Percentiles rank a stretch among this genome's conserved stretches.
Evolutionary conservation across 2,329 filamentous ascomycete species (phyloP).

Genomic region (Cercospora sesami): DNA sequence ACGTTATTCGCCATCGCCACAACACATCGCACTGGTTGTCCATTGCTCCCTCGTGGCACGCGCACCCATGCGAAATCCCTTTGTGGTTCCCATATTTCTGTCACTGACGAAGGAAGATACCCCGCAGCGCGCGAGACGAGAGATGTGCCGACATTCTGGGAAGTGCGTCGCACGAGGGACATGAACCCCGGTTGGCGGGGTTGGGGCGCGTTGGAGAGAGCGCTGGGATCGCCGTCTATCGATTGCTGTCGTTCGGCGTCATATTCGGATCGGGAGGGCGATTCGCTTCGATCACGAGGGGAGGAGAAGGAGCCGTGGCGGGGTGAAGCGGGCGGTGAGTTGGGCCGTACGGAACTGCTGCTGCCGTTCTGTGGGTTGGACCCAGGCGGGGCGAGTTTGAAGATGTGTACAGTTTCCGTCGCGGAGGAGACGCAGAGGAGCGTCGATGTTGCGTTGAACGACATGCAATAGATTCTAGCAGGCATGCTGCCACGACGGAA

Average conservation of each 20-base stretch:
- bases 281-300: slow-evolving; percentile 44
- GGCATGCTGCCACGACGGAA: slow-evolving; percentile 95
- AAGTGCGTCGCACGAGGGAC: slow-evolving; percentile 89
- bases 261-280: slow-evolving; percentile 36
- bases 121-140: slow-evolving; percentile 87
- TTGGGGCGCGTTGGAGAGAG: slow-evolving; percentile 40
- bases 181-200: slow-evolving; percentile 72
- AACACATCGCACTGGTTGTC: slow-evolving; percentile 72
- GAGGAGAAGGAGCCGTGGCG: slow-evolving; percentile 27
- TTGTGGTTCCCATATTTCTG: slow-evolving; percentile 95
- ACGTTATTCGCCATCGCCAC: slow-evolving; percentile 95
- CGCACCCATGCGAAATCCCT: slow-evolving; percentile 97
- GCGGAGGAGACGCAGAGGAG: slow-evolving; percentile 93
- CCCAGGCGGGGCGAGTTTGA: slow-evolving; percentile 65
- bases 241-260: slow-evolving; percentile 32
- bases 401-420: slow-evolving; percentile 95
- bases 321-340: slow-evolving; percentile 35
- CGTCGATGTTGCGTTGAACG: slow-evolving; percentile 92
- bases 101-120: slow-evolving; percentile 89
- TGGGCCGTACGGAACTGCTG: slow-evolving; percentile 15
- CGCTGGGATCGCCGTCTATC: slow-evolving; percentile 29
- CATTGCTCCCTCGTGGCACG: slow-evolving; percentile 65
- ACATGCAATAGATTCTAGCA: slow-evolving; percentile 96
- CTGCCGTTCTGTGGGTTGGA: slow-evolving; percentile 24
- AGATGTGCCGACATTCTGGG: slow-evolving; percentile 85